These are phyloP conservation scores for Dorcoceras hygrometricum DNA, from an alignment of 257 asterid genomes.

Conservation along the genomic window DNA sequence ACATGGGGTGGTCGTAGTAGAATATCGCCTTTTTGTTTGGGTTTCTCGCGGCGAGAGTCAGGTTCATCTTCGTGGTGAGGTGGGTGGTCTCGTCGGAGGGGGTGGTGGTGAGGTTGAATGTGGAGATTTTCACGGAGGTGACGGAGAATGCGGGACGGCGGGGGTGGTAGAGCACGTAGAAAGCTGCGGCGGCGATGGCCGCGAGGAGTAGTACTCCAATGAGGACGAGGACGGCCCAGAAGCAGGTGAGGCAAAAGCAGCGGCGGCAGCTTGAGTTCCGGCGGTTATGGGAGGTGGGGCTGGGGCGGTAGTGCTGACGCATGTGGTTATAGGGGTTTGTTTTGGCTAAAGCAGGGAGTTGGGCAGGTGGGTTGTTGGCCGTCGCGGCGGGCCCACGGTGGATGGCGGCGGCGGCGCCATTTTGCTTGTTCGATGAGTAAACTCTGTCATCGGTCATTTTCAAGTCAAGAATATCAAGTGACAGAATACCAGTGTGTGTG, in stretches of 20 bases:
- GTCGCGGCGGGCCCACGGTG: slow-evolving; percentile 2
- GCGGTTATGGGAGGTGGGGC: slow-evolving; percentile 1
- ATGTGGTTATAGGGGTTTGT: slow-evolving; percentile 23
- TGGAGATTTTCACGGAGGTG: slow-evolving; percentile 19
- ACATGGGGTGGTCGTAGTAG: slow-evolving; percentile 17
- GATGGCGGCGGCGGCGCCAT: slow-evolving; percentile 7
- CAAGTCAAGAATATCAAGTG: not conserved
- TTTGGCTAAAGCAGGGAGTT: not conserved
- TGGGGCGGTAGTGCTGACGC: slow-evolving; percentile 20
- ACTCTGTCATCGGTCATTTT: slow-evolving; percentile 30
- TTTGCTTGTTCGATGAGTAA: slow-evolving; percentile 26
- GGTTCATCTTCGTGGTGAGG: slow-evolving; percentile 11
- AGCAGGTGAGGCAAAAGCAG: slow-evolving; percentile 19
- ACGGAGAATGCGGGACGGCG: slow-evolving; percentile 26
- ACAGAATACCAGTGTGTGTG: too few relatives aligned
- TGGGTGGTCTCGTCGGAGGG: slow-evolving; percentile 15
- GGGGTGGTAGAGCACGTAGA: slow-evolving; percentile 28
- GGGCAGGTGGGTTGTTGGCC: slow-evolving; percentile 11
- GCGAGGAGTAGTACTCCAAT: slow-evolving; percentile 20
- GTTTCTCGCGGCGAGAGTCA: slow-evolving; percentile 15
- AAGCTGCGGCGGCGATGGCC: slow-evolving; percentile 19
- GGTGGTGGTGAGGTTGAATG: slow-evolving; percentile 16
- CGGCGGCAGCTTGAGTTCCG: slow-evolving; percentile 15
- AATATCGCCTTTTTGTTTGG: slow-evolving; percentile 19
- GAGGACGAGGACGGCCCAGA: slow-evolving; percentile 27